Evolutionary conservation across 1,284 basidiomycete genomes (phyloP).

Genomic region (Tremellales sp.): DNA sequence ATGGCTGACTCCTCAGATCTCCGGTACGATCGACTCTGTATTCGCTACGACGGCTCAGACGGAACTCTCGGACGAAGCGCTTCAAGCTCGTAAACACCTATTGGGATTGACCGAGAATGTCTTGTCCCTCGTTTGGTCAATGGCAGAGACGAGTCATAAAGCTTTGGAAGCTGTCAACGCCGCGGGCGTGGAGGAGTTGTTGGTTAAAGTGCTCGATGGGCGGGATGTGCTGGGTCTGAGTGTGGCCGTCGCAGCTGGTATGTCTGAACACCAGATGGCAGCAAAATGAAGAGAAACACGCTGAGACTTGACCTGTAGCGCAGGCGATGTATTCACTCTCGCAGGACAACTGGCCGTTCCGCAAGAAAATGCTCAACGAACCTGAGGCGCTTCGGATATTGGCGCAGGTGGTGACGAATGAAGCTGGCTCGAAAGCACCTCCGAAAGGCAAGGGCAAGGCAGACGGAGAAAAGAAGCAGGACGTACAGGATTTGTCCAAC

Average conservation of each 20-base stretch:
- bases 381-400: constrained; percentile 65
- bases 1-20: constrained; percentile 59
- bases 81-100: constrained; percentile 62
- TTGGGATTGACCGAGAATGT: constrained; percentile 86
- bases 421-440: constrained; percentile 25
- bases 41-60: constrained; percentile 39
- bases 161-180: constrained; percentile 80
- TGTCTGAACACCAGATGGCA: constrained; percentile 13
- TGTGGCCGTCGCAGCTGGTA: constrained; percentile 74
- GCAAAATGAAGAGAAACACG: constrained; percentile 2
- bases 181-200: constrained; percentile 67
- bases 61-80: constrained; percentile 55
- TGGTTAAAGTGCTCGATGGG: constrained; percentile 75
- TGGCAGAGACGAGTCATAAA: constrained; percentile 79
- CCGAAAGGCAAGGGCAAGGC: constrained; percentile 41
- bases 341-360: constrained; percentile 73
- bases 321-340: constrained; percentile 87
- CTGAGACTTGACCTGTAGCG: too few species aligned
- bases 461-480: constrained; percentile 12
- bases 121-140: constrained; percentile 84
- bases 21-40: constrained; percentile 64
- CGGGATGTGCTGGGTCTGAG: constrained; percentile 62
- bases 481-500: constrained; percentile 38
- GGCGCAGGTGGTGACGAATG: constrained; percentile 60
- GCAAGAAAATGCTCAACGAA: constrained; percentile 60